A percentile compares a stretch with the other conserved stretches of the same genome.
phyloP scores from a whole-genome alignment of 2,329 filamentous ascomycete species.

The Trichoderma sp. region DNA sequence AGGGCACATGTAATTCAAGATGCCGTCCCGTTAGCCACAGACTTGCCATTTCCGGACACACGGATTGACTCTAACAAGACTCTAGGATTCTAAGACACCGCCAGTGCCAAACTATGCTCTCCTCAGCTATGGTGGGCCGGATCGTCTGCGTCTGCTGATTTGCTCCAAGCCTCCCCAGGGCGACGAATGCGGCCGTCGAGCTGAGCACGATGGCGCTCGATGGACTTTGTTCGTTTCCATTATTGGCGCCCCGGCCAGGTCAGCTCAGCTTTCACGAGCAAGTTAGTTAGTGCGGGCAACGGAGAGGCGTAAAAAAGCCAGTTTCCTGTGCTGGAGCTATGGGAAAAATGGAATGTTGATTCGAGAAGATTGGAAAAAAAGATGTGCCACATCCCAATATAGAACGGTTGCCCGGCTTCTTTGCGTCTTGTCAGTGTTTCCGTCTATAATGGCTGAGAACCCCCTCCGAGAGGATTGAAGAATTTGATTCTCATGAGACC shows the following conservation, averaged over 20 bases:
- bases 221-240: background rate
- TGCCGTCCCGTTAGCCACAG: background rate
- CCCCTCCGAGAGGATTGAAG: background rate
- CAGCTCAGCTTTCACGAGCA: background rate
- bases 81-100: background rate
- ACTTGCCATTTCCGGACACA: slow-evolving; percentile 1
- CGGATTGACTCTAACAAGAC: background rate
- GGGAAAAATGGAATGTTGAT: background rate
- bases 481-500: slow-evolving; percentile 2
- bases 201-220: background rate
- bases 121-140: background rate
- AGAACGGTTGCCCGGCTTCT: background rate
- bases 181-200: slow-evolving; percentile 9
- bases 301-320: background rate
- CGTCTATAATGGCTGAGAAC: background rate
- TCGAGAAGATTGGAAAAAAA: background rate
- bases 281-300: slow-evolving; percentile 2
- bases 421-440: background rate
- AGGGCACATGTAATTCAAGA: background rate
- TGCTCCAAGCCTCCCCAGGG: background rate
- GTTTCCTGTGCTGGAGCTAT: background rate
- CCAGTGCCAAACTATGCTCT: background rate
- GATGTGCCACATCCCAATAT: slow-evolving; percentile 5
- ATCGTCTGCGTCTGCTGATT: slow-evolving; percentile 6
- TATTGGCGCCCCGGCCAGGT: background rate